These are phyloP conservation scores for Brettanomyces sp. DNA, from an alignment of 805 yeast genomes.

Conservation along the genomic window DNA sequence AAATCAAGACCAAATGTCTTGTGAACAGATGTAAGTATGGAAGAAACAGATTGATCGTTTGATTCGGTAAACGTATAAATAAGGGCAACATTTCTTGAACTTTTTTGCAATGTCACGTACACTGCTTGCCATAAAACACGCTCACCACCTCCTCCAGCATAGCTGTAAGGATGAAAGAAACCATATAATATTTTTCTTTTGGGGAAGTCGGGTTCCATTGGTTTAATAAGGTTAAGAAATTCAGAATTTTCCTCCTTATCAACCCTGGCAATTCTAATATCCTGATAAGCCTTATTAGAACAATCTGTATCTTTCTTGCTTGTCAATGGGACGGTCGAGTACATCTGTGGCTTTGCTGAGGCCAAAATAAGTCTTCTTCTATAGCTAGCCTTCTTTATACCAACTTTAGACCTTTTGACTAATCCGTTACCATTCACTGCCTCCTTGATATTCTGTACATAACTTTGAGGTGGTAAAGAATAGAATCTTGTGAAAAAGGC, in stretches of 20 bases:
- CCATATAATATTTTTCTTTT: conserved; percentile 51
- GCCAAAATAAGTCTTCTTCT: conserved; percentile 26
- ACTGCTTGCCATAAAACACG: conserved; percentile 94
- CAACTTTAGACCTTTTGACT: conserved; percentile 13
- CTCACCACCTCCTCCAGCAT: conserved; percentile 98
- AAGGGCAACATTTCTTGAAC: conserved; percentile 44
- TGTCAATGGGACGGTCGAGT: conserved; percentile 26
- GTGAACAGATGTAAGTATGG: conserved; percentile 16
- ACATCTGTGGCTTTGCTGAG: conserved; percentile 20
- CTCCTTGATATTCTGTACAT: conserved; percentile 14
- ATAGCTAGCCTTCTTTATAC: conserved; percentile 17
- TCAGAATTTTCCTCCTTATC: conserved; percentile 15
- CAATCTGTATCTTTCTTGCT: conserved; percentile 10
- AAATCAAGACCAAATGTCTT: conserved; percentile 21
- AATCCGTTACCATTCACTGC: conserved; percentile 15
- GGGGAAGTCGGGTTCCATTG: conserved; percentile 22
- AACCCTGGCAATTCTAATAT: conserved; percentile 19
- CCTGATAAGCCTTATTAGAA: conserved; percentile 5
- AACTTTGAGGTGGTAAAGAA: conserved; percentile 21
- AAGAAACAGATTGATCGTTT: conserved; percentile 15
- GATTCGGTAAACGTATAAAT: conserved; percentile 42
- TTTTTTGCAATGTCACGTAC: conserved; percentile 47
- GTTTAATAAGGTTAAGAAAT: conserved; percentile 17
- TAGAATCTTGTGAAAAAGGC: conserved; percentile 16
- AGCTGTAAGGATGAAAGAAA: conserved; percentile 91